A percentile compares a stretch with the other conserved stretches of the same genome.
phyloP scores from a whole-genome alignment of 108 stramenopile species.

The Cyclostephanos tholiformis region DNA sequence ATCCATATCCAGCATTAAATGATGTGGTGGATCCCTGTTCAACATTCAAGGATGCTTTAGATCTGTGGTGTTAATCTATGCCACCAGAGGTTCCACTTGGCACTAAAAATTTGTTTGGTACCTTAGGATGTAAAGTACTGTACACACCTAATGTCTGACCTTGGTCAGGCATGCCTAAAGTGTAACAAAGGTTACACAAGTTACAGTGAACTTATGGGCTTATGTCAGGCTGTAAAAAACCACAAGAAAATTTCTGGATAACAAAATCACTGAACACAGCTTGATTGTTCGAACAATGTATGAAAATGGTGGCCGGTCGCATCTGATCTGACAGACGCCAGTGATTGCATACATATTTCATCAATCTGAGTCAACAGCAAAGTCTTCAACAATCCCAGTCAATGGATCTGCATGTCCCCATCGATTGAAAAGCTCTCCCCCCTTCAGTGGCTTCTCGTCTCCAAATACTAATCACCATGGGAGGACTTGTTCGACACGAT shows the following conservation, averaged over 20 bases:
- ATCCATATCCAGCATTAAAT: too few relatives aligned
- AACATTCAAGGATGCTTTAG: too few relatives aligned
- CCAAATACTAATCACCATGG: not conserved
- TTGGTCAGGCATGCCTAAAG: too few relatives aligned
- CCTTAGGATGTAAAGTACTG: too few relatives aligned
- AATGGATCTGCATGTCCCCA: not conserved
- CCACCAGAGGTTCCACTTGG: too few relatives aligned
- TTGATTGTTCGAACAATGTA: not conserved
- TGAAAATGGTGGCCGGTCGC: not conserved
- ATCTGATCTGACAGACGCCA: not conserved
- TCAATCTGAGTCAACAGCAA: not conserved
- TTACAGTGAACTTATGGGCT: too few relatives aligned
- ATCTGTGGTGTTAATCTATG: too few relatives aligned
- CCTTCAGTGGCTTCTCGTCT: not conserved
- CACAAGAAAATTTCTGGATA: not conserved
- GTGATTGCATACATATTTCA: not conserved
- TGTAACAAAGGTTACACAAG: too few relatives aligned
- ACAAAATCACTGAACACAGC: too few relatives aligned
- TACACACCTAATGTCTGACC: too few relatives aligned
- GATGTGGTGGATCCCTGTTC: too few relatives aligned
- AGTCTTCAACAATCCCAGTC: not conserved
- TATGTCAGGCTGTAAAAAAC: not conserved
- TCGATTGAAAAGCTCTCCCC: not conserved
- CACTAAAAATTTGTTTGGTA: too few relatives aligned
- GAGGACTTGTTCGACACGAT: not conserved